Percentiles rank a stretch among this genome's conserved stretches.
phyloP scores from a whole-genome alignment of 805 yeast genomes.

The Starmera dryadoides region DNA sequence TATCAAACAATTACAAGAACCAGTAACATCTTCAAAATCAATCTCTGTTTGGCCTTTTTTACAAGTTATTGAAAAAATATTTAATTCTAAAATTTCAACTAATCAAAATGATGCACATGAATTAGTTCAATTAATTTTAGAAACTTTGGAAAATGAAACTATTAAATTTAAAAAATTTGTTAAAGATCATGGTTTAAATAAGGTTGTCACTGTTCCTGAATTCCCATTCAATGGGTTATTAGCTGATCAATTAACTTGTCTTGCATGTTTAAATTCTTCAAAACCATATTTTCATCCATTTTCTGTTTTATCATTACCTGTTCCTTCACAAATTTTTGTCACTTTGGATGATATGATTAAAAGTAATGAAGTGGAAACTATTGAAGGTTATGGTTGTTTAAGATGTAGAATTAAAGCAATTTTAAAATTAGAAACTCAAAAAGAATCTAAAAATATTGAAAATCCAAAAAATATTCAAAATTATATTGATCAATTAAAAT shows the following conservation, averaged over 20 bases:
- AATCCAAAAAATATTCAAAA: constrained; percentile 22
- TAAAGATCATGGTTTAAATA: constrained; percentile 10
- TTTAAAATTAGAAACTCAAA: constrained; percentile 25
- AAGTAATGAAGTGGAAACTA: constrained; percentile 55
- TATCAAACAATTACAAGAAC: constrained; percentile 52
- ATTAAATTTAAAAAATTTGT: constrained; percentile 29
- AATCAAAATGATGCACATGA: constrained; percentile 96
- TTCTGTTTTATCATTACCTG: constrained; percentile 64
- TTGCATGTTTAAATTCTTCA: constrained; percentile 56
- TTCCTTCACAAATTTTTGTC: constrained; percentile 48
- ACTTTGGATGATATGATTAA: constrained; percentile 47
- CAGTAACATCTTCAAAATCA: constrained; percentile 43
- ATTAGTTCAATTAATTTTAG: constrained; percentile 71
- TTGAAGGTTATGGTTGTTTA: constrained; percentile 75
- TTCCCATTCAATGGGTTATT: constrained; percentile 71
- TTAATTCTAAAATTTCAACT: constrained; percentile 65
- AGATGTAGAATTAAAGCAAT: constrained; percentile 51
- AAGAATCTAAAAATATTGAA: constrained; percentile 6
- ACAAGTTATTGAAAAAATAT: constrained; percentile 62
- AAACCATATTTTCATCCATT: constrained; percentile 53
- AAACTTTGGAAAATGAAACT: constrained; percentile 67
- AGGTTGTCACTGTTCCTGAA: constrained; percentile 35
- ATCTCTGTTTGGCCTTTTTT: constrained; percentile 76
- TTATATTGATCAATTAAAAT: constrained; percentile 27
- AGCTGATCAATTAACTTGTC: constrained; percentile 63